A percentile compares a stretch with the other conserved stretches of the same genome.
Conservation (phyloP, 371 early-diverging fungal species). For the Mucor circinelloides region DNA sequence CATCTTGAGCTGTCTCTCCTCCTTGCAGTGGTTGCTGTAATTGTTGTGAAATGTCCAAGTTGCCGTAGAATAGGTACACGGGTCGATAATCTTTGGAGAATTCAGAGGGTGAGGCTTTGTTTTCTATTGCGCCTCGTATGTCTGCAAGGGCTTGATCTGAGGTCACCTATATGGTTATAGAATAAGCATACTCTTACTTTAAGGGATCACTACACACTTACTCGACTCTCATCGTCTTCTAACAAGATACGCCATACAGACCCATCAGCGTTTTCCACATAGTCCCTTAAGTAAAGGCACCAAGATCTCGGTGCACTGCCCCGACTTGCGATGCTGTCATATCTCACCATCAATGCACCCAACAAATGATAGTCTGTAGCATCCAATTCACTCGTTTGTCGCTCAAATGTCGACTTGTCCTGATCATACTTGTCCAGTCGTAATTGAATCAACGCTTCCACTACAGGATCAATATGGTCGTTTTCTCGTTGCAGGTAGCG, state of each 20-base stretch:
- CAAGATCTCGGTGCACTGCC: slow-evolving; percentile 22
- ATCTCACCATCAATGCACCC: slow-evolving; percentile 42
- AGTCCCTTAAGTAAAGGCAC: slow-evolving; percentile 47
- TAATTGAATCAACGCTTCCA: slow-evolving; percentile 17
- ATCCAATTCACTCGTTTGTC: slow-evolving; percentile 12
- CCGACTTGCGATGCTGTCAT: slow-evolving; percentile 20
- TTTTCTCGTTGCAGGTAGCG: slow-evolving; percentile 11
- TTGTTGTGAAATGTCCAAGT: slow-evolving; percentile 15
- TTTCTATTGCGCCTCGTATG: slow-evolving; percentile 11
- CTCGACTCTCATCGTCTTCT: slow-evolving; percentile 16
- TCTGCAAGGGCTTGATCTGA: slow-evolving; percentile 31
- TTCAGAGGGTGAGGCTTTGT: neutral
- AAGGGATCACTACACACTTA: neutral
- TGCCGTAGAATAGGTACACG: slow-evolving; percentile 45
- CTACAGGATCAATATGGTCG: neutral
- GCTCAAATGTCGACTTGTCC: slow-evolving; percentile 10
- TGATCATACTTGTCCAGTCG: slow-evolving; percentile 22
- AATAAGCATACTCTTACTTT: neutral
- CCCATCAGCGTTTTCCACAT: slow-evolving; percentile 28
- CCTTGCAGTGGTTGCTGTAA: neutral
- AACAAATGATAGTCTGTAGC: slow-evolving; percentile 34
- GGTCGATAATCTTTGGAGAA: slow-evolving; percentile 36
- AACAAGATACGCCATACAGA: slow-evolving; percentile 38
- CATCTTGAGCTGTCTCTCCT: neutral
- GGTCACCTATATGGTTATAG: slow-evolving; percentile 5